These are phyloP conservation scores for Penicillium taxi DNA, from an alignment of 495 filamentous ascomycete genomes.

Conservation along the genomic window DNA sequence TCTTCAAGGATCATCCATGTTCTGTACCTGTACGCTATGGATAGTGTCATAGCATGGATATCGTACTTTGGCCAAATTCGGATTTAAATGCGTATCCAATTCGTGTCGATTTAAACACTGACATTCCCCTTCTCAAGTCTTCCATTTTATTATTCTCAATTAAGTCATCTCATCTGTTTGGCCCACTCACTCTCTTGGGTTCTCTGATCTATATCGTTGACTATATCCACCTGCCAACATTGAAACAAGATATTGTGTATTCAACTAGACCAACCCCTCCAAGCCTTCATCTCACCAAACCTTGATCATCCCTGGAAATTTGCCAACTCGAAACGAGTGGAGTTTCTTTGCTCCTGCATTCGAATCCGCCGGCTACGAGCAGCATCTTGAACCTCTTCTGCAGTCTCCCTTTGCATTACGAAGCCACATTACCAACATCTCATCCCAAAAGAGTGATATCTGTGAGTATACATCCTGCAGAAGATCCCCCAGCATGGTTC, in stretches of 20 bases:
- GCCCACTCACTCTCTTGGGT: too few relatives aligned
- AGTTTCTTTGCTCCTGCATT: slow-evolving; percentile 17
- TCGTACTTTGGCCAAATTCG: too few relatives aligned
- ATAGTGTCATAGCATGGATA: too few relatives aligned
- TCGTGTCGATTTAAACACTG: slow-evolving; percentile 10
- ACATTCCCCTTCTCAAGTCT: slow-evolving; percentile 9
- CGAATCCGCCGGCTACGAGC: slow-evolving; percentile 14
- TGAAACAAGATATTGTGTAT: slow-evolving; percentile 21
- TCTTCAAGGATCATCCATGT: slow-evolving; percentile 34
- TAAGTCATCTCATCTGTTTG: neutral
- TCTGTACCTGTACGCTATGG: too few relatives aligned
- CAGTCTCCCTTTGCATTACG: slow-evolving; percentile 13
- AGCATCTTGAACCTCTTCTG: slow-evolving; percentile 9
- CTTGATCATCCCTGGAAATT: slow-evolving; percentile 2
- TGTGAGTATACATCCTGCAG: slow-evolving; percentile 10
- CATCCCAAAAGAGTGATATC: too few relatives aligned
- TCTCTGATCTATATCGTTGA: too few relatives aligned
- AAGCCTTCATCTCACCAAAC: slow-evolving; percentile 10
- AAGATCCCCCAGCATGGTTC: slow-evolving; percentile 1
- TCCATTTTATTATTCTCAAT: slow-evolving; percentile 4
- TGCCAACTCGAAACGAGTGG: slow-evolving; percentile 9
- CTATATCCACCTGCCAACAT: too few relatives aligned
- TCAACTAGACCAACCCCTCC: slow-evolving; percentile 19
- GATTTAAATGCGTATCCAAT: too few relatives aligned
- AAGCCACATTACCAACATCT: slow-evolving; percentile 2